Evolutionary conservation across 2,329 filamentous ascomycete species (phyloP), one percentile per base, ranked within the genome.

Genomic region (Nemania sp.): DNA sequence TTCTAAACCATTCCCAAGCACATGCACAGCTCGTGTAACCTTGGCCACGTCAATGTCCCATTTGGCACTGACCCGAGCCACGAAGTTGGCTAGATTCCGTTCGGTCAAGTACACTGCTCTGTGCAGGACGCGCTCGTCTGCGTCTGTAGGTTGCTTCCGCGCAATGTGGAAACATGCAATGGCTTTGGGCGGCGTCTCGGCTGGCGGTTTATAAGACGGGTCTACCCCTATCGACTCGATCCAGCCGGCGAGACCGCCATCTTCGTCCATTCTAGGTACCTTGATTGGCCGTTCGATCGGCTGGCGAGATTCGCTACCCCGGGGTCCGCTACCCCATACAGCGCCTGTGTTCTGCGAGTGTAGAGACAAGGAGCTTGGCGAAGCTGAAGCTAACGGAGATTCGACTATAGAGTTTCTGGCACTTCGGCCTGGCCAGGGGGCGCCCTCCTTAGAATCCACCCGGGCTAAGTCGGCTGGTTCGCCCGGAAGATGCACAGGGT

Each of bases 201-300:
- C 75, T 0, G 92, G 92, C 39, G 94, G 88, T 53, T 87, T 84
- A 68, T 97, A 99, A 2, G 81, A 82, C 14, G 86, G 77, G 68
- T 97, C 94, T n/a, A 97, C 90, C 26, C 91, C 94, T 6, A 96
- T 74, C 1, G 91, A 91, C 68, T 97, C 91, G 59, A 97, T 94
- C 86, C 89, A 96, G 5, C 89, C 88, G 56, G 84, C 88, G 23
- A 91, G 75, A 20, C 81, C 83, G 8, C 86, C 86, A 30, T 82
- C 75, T 19, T 84, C 81, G 48, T 86, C 83, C 0, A 77, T 79
- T 61, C 80, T 79, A 49, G 70, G 72, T 39, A 84, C 66, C 50
- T 75, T 78, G 1, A 75, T 80, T 0, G 78, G 78, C 37, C 89
- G 69, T 70, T 85, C 67, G 63, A 80, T 71, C 72, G 79, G 59